Evolutionary conservation across 2,329 filamentous ascomycete genomes (phyloP).

Genomic region (Calonectria hongkongensis): DNA sequence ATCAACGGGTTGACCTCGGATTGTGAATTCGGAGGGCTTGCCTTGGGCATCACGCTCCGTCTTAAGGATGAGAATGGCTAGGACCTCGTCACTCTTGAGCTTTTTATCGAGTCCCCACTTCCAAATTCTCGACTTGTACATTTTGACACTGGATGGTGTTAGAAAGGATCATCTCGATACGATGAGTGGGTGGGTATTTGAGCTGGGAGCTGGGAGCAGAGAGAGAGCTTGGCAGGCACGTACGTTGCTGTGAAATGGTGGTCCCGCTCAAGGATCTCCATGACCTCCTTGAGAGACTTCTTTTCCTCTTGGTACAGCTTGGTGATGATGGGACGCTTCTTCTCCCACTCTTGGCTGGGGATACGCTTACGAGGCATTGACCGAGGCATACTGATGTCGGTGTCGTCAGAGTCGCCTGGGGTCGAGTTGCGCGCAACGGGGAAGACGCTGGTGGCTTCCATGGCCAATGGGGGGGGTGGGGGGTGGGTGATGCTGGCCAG

Average conservation of each 20-base stretch:
- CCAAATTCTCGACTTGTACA: slow-evolving; percentile 66
- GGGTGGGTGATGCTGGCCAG: slow-evolving; percentile 14
- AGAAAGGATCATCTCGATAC: background rate
- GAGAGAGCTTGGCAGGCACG: slow-evolving; percentile 44
- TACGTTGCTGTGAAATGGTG: slow-evolving; percentile 64
- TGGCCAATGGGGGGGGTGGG: slow-evolving; percentile 30
- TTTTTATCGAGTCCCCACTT: slow-evolving; percentile 66
- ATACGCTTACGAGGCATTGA: slow-evolving; percentile 57
- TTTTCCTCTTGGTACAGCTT: slow-evolving; percentile 64
- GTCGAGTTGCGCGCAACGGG: slow-evolving; percentile 51
- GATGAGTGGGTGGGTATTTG: background rate
- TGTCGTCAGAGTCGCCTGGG: slow-evolving; percentile 55
- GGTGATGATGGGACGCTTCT: slow-evolving; percentile 61
- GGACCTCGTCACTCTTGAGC: slow-evolving; percentile 63
- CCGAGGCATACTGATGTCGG: slow-evolving; percentile 53
- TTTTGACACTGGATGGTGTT: slow-evolving; percentile 59
- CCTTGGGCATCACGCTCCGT: slow-evolving; percentile 60
- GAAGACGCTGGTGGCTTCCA: slow-evolving; percentile 51
- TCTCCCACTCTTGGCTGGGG: slow-evolving; percentile 59
- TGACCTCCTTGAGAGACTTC: slow-evolving; percentile 63
- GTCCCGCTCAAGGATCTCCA: slow-evolving; percentile 62
- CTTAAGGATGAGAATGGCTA: slow-evolving; percentile 62
- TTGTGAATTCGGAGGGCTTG: slow-evolving; percentile 60
- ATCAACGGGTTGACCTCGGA: slow-evolving; percentile 62
- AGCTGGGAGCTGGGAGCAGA: background rate